Base-by-base conservation (phyloP, 1,284 basidiomycete species). In the Apiotrichum akiyoshidainum region DNA sequence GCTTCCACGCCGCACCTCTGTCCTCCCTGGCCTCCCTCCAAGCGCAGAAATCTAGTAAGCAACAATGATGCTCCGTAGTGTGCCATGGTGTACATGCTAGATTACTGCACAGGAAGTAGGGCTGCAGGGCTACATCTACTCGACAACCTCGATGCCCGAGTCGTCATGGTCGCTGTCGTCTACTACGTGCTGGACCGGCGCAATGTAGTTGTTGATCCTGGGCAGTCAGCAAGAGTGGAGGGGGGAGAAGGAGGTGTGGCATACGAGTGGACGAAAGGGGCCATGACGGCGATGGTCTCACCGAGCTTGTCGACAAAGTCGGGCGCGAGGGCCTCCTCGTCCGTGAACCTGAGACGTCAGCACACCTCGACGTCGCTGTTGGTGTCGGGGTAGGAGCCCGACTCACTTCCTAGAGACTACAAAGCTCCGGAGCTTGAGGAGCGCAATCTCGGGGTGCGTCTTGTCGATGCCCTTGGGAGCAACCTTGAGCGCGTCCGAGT, bases 381-480 rank as follows among this genome's bases (percentile, higher is more conserved):
- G 12, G 17, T 17, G 17, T 7, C 35, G 17, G 40, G 2, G 22
- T 12, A 16, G n/a, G 9, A 12, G n/a, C 16, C 21, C 26, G 34
- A 80, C 84, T 57, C 66, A 90, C 90, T 75, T 75, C 67, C 86
- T 83, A 0, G 83, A 73, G 0, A 93, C 91, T 6, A 82, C 85
- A 45, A 92, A 85, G 31, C 87, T 87, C 40, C 91, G 85, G 64
- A 90, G 87, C 73, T 90, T 91, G 63, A 95, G 77, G 56, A 94
- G 76, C 71, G 91, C 90, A 61, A 94, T 94, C 71, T 93, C 89
- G 75, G 81, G 80, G 71, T 95, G 91, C 21, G 81, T 82, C 75
- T 91, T 94, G 56, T 85, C 84, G n/a, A 92, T 77, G 0, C 92
- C 92, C 71, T 93, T 93, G 1, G 91, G 91, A 12, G 91, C 89